Percentiles rank a stretch among this genome's conserved stretches.
Evolutionary conservation across 805 yeast genomes (phyloP).

Genomic region (Tanozyma kutaoensis): DNA sequence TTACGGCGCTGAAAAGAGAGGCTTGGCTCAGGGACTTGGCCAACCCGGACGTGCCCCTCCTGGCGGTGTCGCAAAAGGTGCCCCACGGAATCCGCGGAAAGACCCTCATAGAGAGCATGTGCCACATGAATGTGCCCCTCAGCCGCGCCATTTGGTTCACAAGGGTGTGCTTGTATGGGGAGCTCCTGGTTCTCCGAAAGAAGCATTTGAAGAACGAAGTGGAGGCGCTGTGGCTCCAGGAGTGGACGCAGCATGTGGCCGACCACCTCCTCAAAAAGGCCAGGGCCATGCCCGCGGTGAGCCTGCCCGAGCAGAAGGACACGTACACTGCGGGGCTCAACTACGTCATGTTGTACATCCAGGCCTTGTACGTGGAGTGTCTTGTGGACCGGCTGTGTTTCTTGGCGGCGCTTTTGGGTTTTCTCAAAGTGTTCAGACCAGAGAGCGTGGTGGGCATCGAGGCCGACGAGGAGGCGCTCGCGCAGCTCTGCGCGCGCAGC

Average conservation of each 20-base stretch:
- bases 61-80: slow-evolving; percentile 57
- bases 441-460: neutral
- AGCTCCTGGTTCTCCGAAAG: slow-evolving; percentile 16
- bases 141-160: slow-evolving; percentile 87
- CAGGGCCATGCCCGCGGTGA: slow-evolving; percentile 18
- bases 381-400: slow-evolving; percentile 52
- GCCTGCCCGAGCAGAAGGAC: slow-evolving; percentile 15
- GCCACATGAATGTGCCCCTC: slow-evolving; percentile 54
- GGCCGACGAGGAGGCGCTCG: neutral
- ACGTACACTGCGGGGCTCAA: slow-evolving; percentile 38
- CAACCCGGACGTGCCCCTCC: slow-evolving; percentile 49
- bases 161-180: slow-evolving; percentile 69
- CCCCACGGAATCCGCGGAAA: slow-evolving; percentile 85
- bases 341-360: slow-evolving; percentile 46
- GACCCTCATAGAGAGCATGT: slow-evolving; percentile 60
- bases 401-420: slow-evolving; percentile 48
- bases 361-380: slow-evolving; percentile 55
- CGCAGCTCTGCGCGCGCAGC: neutral
- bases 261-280: slow-evolving; percentile 42
- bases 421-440: slow-evolving; percentile 13
- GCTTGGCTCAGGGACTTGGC: slow-evolving; percentile 79
- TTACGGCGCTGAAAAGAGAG: slow-evolving; percentile 78
- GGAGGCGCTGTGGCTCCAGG: slow-evolving; percentile 61
- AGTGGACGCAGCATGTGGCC: slow-evolving; percentile 82
- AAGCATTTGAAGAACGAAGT: slow-evolving; percentile 14